Percentiles rank a stretch among this genome's conserved stretches.
Evolutionary conservation across 768 basidiomycete species (phyloP).

Genomic region (Mycena filopes): DNA sequence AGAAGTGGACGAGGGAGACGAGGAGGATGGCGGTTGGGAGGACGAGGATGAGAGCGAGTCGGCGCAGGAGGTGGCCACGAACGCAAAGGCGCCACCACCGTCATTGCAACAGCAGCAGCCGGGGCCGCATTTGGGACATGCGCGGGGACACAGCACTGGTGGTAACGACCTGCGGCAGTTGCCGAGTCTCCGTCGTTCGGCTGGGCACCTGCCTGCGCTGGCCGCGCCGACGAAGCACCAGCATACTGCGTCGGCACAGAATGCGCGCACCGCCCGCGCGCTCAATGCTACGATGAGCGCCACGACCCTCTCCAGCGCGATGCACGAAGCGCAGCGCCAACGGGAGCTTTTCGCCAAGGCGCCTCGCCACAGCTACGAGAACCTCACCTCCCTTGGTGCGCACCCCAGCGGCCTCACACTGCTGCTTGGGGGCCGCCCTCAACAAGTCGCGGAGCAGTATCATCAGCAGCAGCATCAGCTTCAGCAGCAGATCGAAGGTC

Average conservation of each 20-base stretch:
- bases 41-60: conserved; percentile 30
- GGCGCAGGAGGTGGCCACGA: not conserved
- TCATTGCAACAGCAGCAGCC: conserved; percentile 25
- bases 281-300: conserved; percentile 24
- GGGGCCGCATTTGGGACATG: conserved; percentile 10
- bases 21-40: conserved; percentile 22
- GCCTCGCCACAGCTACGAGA: conserved; percentile 73
- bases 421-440: conserved; percentile 36
- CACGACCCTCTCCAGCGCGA: conserved; percentile 14
- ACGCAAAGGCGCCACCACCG: conserved; percentile 31
- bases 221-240: conserved; percentile 58
- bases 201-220: conserved; percentile 30
- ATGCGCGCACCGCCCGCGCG: conserved; percentile 24
- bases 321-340: conserved; percentile 27
- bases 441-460: conserved; percentile 36
- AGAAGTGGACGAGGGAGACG: conserved; percentile 22
- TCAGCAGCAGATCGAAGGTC: conserved; percentile 32
- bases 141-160: conserved; percentile 19
- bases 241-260: conserved; percentile 22
- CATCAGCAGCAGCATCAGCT: conserved; percentile 28
- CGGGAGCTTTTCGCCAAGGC: conserved; percentile 78
- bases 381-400: conserved; percentile 51
- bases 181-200: conserved; percentile 32
- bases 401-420: conserved; percentile 31
- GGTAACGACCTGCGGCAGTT: conserved; percentile 32